These are phyloP conservation scores for Asterionellopsis glacialis DNA, from an alignment of 108 stramenopile genomes.

Conservation along the genomic window DNA sequence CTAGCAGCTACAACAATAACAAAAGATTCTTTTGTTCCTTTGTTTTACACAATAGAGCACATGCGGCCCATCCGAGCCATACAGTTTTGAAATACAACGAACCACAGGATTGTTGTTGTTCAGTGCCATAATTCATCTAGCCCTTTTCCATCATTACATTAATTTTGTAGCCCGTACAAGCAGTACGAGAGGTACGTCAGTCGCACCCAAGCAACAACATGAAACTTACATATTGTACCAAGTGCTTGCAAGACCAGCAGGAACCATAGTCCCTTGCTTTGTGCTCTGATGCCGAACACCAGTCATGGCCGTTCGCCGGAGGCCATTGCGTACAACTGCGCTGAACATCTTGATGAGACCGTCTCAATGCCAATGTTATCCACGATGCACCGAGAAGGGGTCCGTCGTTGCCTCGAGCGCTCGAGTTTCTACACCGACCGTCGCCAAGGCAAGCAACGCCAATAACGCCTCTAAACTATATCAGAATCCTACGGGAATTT, in stretches of 20 bases:
- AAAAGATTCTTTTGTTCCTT: too few relatives aligned
- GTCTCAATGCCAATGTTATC: too few relatives aligned
- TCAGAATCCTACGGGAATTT: too few relatives aligned
- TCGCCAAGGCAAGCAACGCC: too few relatives aligned
- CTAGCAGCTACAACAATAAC: too few relatives aligned
- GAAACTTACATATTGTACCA: constrained; percentile 5
- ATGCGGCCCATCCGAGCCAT: neutral
- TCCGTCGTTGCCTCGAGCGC: too few relatives aligned
- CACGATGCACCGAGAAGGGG: too few relatives aligned
- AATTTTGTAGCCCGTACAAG: too few relatives aligned
- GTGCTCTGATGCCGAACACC: neutral
- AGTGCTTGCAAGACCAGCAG: neutral
- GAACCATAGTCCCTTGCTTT: neutral
- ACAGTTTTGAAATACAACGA: neutral
- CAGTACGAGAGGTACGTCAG: too few relatives aligned
- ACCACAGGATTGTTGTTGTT: neutral
- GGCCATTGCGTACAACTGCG: neutral
- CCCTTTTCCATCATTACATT: neutral
- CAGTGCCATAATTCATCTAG: neutral
- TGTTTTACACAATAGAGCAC: neutral
- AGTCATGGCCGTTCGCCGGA: neutral
- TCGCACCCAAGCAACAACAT: too few relatives aligned
- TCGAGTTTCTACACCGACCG: too few relatives aligned
- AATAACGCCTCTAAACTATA: too few relatives aligned
- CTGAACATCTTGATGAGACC: neutral